A percentile compares a stretch with the other conserved stretches of the same genome.
phyloP scores from a whole-genome alignment of 768 basidiomycete species.

The Lentinula sp. region DNA sequence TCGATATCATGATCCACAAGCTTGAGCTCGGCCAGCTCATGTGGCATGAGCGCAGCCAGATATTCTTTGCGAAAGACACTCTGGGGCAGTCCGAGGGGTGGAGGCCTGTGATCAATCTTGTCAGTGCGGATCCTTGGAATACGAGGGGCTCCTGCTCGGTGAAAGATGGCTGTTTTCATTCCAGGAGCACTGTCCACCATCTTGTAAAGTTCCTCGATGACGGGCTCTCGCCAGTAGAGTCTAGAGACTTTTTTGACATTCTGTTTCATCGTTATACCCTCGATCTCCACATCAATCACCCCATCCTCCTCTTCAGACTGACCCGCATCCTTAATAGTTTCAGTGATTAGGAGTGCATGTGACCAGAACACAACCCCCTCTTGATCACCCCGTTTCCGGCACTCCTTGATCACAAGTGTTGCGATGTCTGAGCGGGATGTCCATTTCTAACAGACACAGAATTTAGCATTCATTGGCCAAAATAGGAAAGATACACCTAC shows the following conservation, averaged over 20 bases:
- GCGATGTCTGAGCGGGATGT: neutral
- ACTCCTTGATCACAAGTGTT: neutral
- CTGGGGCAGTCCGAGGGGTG: neutral
- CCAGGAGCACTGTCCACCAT: neutral
- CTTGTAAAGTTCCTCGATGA: neutral
- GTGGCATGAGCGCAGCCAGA: neutral
- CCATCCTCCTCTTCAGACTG: constrained; percentile 5
- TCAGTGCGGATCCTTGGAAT: neutral
- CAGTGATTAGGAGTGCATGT: neutral
- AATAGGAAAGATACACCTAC: neutral
- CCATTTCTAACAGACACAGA: constrained; percentile 1
- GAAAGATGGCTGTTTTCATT: neutral
- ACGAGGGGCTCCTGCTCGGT: neutral
- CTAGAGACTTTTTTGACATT: neutral
- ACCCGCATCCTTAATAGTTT: neutral
- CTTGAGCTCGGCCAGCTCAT: neutral
- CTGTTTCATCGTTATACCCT: neutral
- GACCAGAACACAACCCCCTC: neutral
- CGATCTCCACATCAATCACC: neutral
- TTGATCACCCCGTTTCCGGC: neutral
- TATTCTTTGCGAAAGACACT: neutral
- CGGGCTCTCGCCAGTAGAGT: neutral
- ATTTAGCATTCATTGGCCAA: neutral
- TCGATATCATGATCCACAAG: neutral
- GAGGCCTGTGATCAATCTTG: neutral